Conservation (phyloP, 345 rosid genomes). For the Euphorbia pulcherrima region DNA sequence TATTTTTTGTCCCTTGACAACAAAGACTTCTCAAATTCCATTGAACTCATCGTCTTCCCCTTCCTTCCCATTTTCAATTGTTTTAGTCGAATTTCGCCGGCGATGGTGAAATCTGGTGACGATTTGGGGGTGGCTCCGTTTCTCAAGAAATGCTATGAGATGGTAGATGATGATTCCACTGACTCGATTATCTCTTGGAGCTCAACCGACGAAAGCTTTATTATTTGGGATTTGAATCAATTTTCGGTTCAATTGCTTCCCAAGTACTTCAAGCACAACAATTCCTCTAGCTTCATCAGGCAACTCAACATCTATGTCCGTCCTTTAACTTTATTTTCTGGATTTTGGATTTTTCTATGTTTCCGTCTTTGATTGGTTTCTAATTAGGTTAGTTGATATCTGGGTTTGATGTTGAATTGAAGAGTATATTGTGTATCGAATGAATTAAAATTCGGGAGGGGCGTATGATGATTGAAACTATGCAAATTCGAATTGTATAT, state of each 20-base stretch:
- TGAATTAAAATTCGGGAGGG: background rate
- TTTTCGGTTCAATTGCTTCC: constrained; percentile 70
- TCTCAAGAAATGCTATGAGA: constrained; percentile 75
- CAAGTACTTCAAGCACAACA: constrained; percentile 74
- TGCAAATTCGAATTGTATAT: background rate
- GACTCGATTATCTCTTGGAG: constrained; percentile 67
- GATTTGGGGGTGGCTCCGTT: constrained; percentile 65
- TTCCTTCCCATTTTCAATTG: too few species aligned
- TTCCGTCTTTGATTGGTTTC: background rate
- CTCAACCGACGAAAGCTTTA: constrained; percentile 41
- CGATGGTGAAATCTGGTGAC: constrained; percentile 58
- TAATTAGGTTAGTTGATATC: background rate
- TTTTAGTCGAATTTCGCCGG: too few species aligned
- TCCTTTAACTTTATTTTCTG: background rate
- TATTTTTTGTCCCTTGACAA: background rate
- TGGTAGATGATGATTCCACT: constrained; percentile 70
- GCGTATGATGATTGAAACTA: background rate
- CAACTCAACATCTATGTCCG: constrained; percentile 89
- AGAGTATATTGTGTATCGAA: background rate
- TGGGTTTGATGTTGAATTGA: background rate
- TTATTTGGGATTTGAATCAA: constrained; percentile 55
- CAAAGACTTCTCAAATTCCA: background rate
- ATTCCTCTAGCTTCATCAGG: constrained; percentile 73
- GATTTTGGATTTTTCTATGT: background rate
- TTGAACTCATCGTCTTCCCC: background rate